These are phyloP conservation scores for Penicillium sp. DNA, from an alignment of 2,329 filamentous ascomycete species.

Conservation along the genomic window DNA sequence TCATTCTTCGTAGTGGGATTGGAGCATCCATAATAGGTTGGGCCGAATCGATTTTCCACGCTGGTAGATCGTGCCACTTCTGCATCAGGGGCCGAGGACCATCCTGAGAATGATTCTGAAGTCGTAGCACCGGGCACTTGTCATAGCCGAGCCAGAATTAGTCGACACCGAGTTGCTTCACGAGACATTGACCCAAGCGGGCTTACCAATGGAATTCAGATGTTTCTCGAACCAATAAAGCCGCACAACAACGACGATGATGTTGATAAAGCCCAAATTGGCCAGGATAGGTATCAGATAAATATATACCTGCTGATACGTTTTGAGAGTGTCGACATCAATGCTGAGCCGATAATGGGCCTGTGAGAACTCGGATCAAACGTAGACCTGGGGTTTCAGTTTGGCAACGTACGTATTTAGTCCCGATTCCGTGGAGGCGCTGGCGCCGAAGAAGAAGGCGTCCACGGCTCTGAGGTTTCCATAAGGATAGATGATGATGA, in stretches of 20 bases:
- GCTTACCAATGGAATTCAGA: constrained; percentile 38
- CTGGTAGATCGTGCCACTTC: no score
- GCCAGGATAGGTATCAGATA: constrained; percentile 55
- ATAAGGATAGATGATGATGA: constrained; percentile 42
- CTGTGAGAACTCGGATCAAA: not conserved
- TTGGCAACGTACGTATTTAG: constrained; percentile 50
- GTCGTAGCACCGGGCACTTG: no score
- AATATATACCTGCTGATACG: constrained; percentile 56
- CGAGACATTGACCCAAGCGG: not conserved
- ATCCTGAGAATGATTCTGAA: no score
- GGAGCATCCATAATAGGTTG: no score
- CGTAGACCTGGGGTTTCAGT: not conserved
- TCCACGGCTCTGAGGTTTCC: constrained; percentile 50
- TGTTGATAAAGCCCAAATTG: constrained; percentile 55
- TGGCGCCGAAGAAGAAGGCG: constrained; percentile 55
- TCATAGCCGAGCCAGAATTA: not conserved
- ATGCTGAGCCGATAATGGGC: constrained; percentile 39
- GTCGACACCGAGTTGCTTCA: not conserved
- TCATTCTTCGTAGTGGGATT: no score
- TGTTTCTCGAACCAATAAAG: constrained; percentile 54
- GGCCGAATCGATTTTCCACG: no score
- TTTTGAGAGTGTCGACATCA: constrained; percentile 52
- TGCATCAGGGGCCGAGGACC: no score
- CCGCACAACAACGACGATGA: constrained; percentile 51
- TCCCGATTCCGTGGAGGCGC: constrained; percentile 54